A percentile compares a stretch with the other conserved stretches of the same genome.
These are phyloP conservation scores for Aspergillus sp. DNA, from an alignment of 2,329 filamentous ascomycete genomes.

Conservation along the genomic window DNA sequence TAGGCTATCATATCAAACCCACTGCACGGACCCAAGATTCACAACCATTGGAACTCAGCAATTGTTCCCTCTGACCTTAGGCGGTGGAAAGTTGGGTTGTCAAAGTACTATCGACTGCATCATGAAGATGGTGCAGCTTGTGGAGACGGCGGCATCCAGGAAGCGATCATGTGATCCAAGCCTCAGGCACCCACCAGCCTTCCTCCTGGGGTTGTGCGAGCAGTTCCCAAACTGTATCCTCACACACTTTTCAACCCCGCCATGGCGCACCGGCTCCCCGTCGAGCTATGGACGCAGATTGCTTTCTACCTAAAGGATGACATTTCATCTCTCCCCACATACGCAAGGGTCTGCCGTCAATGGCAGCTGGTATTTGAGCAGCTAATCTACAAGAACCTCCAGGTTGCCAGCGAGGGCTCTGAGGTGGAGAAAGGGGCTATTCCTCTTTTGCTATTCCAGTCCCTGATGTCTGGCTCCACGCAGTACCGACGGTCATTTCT, in stretches of 20 bases:
- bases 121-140: too few relatives aligned
- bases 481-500: constrained; percentile 1
- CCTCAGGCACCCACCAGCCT: too few relatives aligned
- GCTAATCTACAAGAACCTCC: not conserved
- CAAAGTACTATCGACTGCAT: too few relatives aligned
- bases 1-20: too few relatives aligned
- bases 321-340: not conserved
- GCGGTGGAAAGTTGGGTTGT: too few relatives aligned
- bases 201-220: too few relatives aligned
- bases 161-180: too few relatives aligned
- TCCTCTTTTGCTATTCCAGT: constrained; percentile 15
- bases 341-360: not conserved
- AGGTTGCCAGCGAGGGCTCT: not conserved
- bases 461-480: constrained; percentile 8
- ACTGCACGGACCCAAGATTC: too few relatives aligned
- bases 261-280: not conserved
- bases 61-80: too few relatives aligned
- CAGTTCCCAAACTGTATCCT: too few relatives aligned
- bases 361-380: not conserved
- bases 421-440: not conserved
- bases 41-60: too few relatives aligned
- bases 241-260: not conserved
- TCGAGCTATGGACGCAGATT: not conserved
- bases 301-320: not conserved
- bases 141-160: too few relatives aligned